These are phyloP conservation scores for Neoscytalidium dimidiatum DNA, from an alignment of 2,329 filamentous ascomycete species.

Conservation along the genomic window DNA sequence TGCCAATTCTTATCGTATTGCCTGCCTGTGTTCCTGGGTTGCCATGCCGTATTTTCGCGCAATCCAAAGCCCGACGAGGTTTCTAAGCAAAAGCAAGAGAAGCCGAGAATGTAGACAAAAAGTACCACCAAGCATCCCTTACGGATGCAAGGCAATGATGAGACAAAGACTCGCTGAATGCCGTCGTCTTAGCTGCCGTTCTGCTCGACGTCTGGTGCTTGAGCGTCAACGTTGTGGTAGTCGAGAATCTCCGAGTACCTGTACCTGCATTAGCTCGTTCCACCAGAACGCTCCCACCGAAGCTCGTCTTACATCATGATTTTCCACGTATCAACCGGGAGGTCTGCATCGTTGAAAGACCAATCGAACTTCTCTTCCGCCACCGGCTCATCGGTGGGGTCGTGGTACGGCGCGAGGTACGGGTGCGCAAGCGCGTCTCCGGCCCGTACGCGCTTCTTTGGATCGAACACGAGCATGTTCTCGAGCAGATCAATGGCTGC, in stretches of 20 bases:
- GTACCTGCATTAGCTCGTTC: constrained; percentile 19
- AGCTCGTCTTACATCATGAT: constrained; percentile 92
- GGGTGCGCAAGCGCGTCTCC: constrained; percentile 84
- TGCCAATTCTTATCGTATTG: constrained; percentile 1
- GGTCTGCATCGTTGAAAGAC: constrained; percentile 98
- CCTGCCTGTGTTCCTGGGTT: neutral
- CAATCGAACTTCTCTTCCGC: constrained; percentile 98
- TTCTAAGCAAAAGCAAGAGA: constrained; percentile 17
- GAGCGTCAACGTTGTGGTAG: constrained; percentile 86
- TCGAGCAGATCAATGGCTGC: constrained; percentile 90
- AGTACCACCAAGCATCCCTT: neutral
- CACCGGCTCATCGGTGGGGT: constrained; percentile 92
- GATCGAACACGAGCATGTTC: constrained; percentile 96
- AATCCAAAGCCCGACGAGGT: constrained; percentile 7
- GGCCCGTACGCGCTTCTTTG: constrained; percentile 91
- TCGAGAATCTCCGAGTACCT: constrained; percentile 99
- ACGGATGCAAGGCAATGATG: neutral
- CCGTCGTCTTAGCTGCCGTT: constrained; percentile 14
- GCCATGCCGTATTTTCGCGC: neutral
- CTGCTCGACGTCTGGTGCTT: constrained; percentile 29
- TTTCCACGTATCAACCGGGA: constrained; percentile 99
- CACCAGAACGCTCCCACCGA: neutral
- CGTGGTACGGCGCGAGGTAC: constrained; percentile 95
- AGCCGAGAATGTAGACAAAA: constrained; percentile 6
- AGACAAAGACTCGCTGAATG: neutral